Conservation (phyloP, 768 basidiomycete species). For the Phaeolepiota aurea region DNA sequence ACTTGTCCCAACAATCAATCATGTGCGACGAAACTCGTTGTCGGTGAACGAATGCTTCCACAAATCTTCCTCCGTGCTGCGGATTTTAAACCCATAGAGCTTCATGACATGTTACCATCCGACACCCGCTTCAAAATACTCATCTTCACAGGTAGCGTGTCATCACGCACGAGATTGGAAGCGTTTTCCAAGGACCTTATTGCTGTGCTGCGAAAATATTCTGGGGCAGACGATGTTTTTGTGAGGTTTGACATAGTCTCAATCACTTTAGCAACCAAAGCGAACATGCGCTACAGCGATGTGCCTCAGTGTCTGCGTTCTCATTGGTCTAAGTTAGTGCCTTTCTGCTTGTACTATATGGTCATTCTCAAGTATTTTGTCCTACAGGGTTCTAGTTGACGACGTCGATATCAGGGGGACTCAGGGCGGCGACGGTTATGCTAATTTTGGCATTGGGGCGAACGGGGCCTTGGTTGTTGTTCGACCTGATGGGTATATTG, state of each 20-base stretch:
- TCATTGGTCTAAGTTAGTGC: constrained; percentile 54
- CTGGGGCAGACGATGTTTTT: constrained; percentile 17
- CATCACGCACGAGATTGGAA: constrained; percentile 18
- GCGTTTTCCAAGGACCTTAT: constrained; percentile 24
- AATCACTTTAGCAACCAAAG: constrained; percentile 28
- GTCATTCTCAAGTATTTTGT: not conserved
- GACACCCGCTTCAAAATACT: constrained; percentile 50
- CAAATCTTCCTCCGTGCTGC: constrained; percentile 41
- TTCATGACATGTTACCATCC: constrained; percentile 45
- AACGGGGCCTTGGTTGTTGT: constrained; percentile 45
- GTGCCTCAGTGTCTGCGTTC: constrained; percentile 37
- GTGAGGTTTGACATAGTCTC: constrained; percentile 35
- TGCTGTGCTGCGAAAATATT: constrained; percentile 20
- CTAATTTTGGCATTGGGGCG: constrained; percentile 41
- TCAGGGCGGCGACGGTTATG: constrained; percentile 48
- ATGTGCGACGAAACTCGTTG: constrained; percentile 27
- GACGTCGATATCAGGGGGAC: constrained; percentile 35
- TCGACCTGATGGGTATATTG: constrained; percentile 62
- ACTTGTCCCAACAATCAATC: constrained; percentile 27
- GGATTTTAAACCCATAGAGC: constrained; percentile 39
- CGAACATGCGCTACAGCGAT: constrained; percentile 31
- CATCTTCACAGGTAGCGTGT: constrained; percentile 41
- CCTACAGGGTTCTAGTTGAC: constrained; percentile 51
- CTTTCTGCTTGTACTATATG: not conserved
- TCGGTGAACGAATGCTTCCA: constrained; percentile 47